Base-by-base conservation (phyloP, 257 asterid genomes). In the Voacanga thouarsii region DNA sequence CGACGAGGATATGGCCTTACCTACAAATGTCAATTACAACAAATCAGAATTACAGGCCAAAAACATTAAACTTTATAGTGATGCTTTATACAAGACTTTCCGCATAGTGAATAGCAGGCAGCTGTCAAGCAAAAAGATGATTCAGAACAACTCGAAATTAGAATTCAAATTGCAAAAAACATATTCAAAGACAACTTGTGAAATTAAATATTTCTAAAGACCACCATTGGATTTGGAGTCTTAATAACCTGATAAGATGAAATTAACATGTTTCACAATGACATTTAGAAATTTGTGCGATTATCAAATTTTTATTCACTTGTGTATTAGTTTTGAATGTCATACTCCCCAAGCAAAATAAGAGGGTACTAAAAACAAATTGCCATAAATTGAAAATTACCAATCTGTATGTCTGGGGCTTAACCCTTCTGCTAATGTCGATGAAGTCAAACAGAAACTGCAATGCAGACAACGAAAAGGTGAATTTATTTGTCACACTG, bases 401-500 rank as follows among this genome's bases (percentile, higher is more conserved):
- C 97, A 96, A 82, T 96, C 95, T 90, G 89, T 96, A 96, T 71
- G 94, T 90, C 74, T 97, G 94, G 63, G 97, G 97, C 86, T 86
- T 93, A 84, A 92, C 84, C 66, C 76, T 92, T 88, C 92, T 88
- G 83, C 97, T 90, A 76, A 92, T 79, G 76, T 93, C 99, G 59
- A 96, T 92, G 90, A 89, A 96, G 88, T 96, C 93, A 57, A 92
- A 91, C 56, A 96, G 95, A 87, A 24, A 75, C 99, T 96, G 94
- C 69, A 78, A 78, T 59, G 78, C 50, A 86, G 77, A 75, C 37
- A 50, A 72, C 60, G 72, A 64, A 67, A 47, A 80, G 81, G 76
- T 81, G 53, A 84, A 79, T 81, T 72, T 55, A 5, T 44, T 50
- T 80, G n/a, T 47, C 30, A 44, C 53, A 53, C 49, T 21, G 11